Percentiles rank a stretch among this genome's conserved stretches.
Conservation (phyloP, 176 grass and related monocot genomes). For the Triticum turgidum region DNA sequence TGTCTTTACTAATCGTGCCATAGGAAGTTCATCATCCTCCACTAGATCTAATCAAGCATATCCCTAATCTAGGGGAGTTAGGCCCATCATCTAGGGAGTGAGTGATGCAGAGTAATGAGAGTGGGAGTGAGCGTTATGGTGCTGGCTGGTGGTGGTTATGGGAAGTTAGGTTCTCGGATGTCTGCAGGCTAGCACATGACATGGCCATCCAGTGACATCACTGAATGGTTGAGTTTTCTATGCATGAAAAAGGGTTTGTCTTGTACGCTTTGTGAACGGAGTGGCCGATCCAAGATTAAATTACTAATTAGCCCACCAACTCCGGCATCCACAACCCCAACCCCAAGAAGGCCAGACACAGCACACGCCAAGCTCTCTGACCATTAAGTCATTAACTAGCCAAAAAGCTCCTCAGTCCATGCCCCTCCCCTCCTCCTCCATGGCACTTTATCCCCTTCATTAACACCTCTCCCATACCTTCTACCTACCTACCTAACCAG, state of each 20-base stretch:
- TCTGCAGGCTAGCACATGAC: conserved; percentile 33
- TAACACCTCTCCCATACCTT: no score
- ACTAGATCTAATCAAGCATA: background rate
- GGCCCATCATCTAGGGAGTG: background rate
- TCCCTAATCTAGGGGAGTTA: background rate
- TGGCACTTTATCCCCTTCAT: no score
- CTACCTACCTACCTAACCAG: no score
- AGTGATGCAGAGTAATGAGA: conserved; percentile 13
- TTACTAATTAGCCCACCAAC: no score
- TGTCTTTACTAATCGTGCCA: background rate
- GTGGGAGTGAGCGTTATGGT: background rate
- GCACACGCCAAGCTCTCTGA: no score
- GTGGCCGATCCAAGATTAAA: no score
- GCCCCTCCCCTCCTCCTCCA: no score
- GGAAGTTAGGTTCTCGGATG: conserved; percentile 30
- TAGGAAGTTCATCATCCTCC: conserved; percentile 26
- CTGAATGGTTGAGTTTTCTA: background rate
- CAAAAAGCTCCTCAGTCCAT: no score
- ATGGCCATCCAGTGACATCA: conserved; percentile 17
- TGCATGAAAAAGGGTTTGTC: background rate
- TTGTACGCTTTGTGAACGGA: background rate
- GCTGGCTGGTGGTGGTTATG: conserved; percentile 36
- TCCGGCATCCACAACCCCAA: no score
- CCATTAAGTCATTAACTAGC: no score
- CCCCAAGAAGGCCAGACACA: no score